Conservation (phyloP, 148 eudicot genomes). For the Dianthus caryophyllus region DNA sequence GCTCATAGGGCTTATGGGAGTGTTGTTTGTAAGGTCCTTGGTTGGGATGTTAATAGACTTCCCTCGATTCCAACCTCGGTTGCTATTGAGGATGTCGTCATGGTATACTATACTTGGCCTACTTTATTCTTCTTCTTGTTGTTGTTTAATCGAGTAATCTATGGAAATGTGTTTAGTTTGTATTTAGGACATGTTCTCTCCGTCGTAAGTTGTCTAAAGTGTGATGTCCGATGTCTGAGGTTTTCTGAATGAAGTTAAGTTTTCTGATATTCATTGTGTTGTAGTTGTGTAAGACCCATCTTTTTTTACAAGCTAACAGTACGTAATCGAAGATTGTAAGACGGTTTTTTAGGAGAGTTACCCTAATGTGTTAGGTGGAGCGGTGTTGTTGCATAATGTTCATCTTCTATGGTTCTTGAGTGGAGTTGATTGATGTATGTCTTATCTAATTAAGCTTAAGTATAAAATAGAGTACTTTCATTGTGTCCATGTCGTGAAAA, state of each 20-base stretch:
- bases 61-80: conserved; percentile 23
- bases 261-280: too few relatives aligned
- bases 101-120: neutral
- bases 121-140: too few relatives aligned
- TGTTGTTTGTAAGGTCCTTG: conserved; percentile 77
- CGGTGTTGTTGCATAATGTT: neutral
- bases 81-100: conserved; percentile 3
- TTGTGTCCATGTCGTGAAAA: neutral
- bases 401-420: neutral
- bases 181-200: too few relatives aligned
- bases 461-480: neutral
- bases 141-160: too few relatives aligned
- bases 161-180: too few relatives aligned
- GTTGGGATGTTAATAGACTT: conserved; percentile 70
- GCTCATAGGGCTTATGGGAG: conserved; percentile 70
- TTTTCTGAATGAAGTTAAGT: too few relatives aligned
- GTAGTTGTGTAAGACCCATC: too few relatives aligned
- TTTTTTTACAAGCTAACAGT: too few relatives aligned
- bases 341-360: too few relatives aligned
- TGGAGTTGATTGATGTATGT: neutral
- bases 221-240: too few relatives aligned
- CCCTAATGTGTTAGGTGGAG: neutral
- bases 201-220: too few relatives aligned
- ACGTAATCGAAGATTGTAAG: too few relatives aligned
- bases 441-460: neutral